A percentile compares a stretch with the other conserved stretches of the same genome.
phyloP scores from a whole-genome alignment of 2,329 filamentous ascomycete genomes.

The Xylaria multiplex region DNA sequence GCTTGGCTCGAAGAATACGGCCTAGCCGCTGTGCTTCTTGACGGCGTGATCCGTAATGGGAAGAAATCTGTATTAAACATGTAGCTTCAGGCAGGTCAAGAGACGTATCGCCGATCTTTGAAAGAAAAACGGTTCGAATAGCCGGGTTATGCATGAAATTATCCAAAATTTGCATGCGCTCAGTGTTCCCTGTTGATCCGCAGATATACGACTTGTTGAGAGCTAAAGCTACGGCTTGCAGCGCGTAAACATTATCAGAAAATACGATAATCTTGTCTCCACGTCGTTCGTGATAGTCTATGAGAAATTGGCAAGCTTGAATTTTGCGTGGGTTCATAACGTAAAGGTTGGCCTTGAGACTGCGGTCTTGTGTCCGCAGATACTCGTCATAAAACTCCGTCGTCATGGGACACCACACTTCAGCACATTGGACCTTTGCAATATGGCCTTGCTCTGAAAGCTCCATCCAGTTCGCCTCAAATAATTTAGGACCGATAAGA shows the following conservation, averaged over 20 bases:
- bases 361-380: constrained; percentile 60
- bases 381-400: constrained; percentile 98
- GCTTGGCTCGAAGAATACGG: constrained; percentile 92
- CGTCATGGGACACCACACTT: constrained; percentile 99
- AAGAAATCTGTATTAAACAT: constrained; percentile 95
- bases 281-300: constrained; percentile 93
- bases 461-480: constrained; percentile 99
- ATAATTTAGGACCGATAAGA: constrained; percentile 94
- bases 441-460: constrained; percentile 96
- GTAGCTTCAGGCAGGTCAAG: constrained; percentile 96
- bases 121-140: constrained; percentile 93
- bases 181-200: constrained; percentile 84
- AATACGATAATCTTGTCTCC: constrained; percentile 99
- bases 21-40: constrained; percentile 95
- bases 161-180: constrained; percentile 86
- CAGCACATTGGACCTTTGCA: constrained; percentile 94
- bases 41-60: constrained; percentile 94
- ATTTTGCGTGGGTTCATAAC: constrained; percentile 99
- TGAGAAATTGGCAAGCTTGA: constrained; percentile 96
- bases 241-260: constrained; percentile 94
- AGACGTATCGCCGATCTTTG: constrained; percentile 98
- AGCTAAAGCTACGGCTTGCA: constrained; percentile 85
- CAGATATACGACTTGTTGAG: constrained; percentile 91
- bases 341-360: constrained; percentile 68
- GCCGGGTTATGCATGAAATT: constrained; percentile 94